Base-by-base conservation (phyloP, 257 asterid species). In the Thymus mandschuricus region DNA sequence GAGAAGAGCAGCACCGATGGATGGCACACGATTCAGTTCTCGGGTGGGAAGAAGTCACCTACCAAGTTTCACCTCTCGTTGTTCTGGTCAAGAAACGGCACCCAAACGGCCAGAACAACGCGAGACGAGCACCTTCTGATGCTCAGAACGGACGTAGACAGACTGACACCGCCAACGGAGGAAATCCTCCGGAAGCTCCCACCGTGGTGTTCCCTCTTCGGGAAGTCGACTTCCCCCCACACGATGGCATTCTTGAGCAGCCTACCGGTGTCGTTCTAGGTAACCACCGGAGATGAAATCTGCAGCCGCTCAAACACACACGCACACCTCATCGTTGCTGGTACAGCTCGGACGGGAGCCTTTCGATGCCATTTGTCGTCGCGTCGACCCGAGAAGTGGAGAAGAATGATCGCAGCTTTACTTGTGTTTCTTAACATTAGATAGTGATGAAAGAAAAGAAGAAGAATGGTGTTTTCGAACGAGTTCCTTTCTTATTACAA, bases 1-100 rank as follows among this genome's bases (percentile, higher is more conserved):
- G 84, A 87, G 66, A 93, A 89, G 85, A 82, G 73, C 52, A 64
- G 84, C 3, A 77, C 49, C 8, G 88, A 91, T 2, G 97, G 96
- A 74, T 93, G 97, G 98, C 98, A 93, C 62, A 79, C 72, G 21
- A 87, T 93, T 69, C 96, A 91, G 72, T 93, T 87, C 74, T 81
- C 97, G 0, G 97, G 98, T 34, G 98, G 98, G 73, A 83, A 71
- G 76, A 86, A 86, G 48, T 69, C 96, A 1, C 91, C 96, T 1
- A 89, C 89, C 72, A 85, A 86, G 83, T 93, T 91, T 64, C 73
- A 41, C 29, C 85, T 93, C 78, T 72, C 79, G 3, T 82, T 93
- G 44, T 83, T 81, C 79, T 87, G 96, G 97, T 71, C 15, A 13
- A 67, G 63, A 55, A 76, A 79, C 59, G 60, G 46, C 13, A 29